Conservation (phyloP, 345 rosid species). For the Syzygium oleosum region DNA sequence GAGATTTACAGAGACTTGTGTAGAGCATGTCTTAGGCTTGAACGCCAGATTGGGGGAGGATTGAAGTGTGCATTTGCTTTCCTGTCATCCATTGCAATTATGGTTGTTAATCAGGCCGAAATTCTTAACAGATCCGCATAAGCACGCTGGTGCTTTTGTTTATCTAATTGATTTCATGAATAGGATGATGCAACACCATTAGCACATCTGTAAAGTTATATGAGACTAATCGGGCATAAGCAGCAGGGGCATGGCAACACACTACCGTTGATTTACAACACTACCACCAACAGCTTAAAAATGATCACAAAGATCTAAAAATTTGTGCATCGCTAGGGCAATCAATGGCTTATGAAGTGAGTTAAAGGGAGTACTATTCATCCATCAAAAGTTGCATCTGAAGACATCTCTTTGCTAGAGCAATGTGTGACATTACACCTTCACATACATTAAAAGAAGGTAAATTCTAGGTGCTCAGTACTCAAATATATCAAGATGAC, state of each 20-base stretch:
- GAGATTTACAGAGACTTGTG: slow-evolving; percentile 29
- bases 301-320: neutral
- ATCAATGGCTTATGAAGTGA: neutral
- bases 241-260: no score
- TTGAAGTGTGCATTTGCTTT: slow-evolving; percentile 48
- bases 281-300: no score
- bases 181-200: slow-evolving; percentile 2
- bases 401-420: neutral
- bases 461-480: neutral
- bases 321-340: neutral
- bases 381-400: neutral
- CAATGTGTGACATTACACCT: neutral
- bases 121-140: no score
- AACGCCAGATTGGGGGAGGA: slow-evolving; percentile 32
- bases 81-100: slow-evolving; percentile 52
- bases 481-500: slow-evolving; percentile 4
- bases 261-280: no score
- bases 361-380: neutral
- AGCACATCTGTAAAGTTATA: neutral
- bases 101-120: slow-evolving; percentile 9
- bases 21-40: slow-evolving; percentile 37
- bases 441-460: neutral
- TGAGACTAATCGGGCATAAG: no score
- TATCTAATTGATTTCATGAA: no score
- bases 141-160: no score